These are phyloP conservation scores for Candida incommunis DNA, from an alignment of 805 yeast species.

Conservation along the genomic window DNA sequence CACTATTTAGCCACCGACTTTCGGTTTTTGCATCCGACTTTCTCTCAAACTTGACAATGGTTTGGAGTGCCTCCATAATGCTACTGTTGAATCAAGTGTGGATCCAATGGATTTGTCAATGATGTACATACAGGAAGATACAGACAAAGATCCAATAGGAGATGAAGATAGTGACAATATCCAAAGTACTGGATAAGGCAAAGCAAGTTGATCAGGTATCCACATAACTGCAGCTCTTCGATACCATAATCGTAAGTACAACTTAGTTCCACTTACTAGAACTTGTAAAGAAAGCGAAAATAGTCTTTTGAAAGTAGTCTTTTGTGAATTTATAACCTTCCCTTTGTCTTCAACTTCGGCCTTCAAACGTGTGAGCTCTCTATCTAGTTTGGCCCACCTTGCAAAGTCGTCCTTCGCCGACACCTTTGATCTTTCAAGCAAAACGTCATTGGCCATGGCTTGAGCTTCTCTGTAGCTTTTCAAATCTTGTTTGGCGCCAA, in stretches of 20 bases:
- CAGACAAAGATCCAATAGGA: conserved; percentile 41
- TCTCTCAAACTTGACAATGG: too few species aligned
- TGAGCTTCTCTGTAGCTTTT: conserved; percentile 19
- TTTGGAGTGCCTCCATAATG: too few species aligned
- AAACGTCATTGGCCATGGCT: conserved; percentile 31
- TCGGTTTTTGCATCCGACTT: too few species aligned
- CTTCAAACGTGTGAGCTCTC: conserved; percentile 44
- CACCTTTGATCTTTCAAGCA: conserved; percentile 38
- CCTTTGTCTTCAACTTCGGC: conserved; percentile 27
- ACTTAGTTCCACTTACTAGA: conserved; percentile 24
- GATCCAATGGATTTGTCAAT: neutral
- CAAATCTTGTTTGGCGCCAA: conserved; percentile 6
- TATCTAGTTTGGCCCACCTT: conserved; percentile 77
- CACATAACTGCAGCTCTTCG: conserved; percentile 39
- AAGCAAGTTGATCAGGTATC: conserved; percentile 34
- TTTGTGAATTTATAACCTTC: conserved; percentile 22
- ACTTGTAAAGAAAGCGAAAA: conserved; percentile 23
- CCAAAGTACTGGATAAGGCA: conserved; percentile 42
- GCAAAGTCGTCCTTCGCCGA: conserved; percentile 88
- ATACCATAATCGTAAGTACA: conserved; percentile 36
- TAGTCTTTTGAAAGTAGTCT: conserved; percentile 20
- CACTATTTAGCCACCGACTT: too few species aligned
- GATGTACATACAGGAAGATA: conserved; percentile 35
- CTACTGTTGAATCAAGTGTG: too few species aligned
- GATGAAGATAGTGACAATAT: conserved; percentile 44